These are phyloP conservation scores for Cubamyces sp. DNA, from an alignment of 768 basidiomycete genomes.

Conservation along the genomic window DNA sequence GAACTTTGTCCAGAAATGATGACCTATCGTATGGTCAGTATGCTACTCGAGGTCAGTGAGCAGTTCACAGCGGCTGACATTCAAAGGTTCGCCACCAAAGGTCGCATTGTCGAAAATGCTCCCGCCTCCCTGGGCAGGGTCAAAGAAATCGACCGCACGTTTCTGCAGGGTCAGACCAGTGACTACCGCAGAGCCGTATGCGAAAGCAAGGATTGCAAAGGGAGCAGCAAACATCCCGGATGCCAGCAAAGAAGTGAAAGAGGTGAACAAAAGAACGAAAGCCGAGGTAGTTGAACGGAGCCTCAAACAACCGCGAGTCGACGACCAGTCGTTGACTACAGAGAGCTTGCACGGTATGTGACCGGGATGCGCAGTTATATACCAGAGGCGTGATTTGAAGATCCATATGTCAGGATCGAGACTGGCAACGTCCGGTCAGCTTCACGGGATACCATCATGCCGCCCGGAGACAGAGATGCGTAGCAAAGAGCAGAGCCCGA, in stretches of 20 bases:
- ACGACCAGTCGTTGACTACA: conserved; percentile 20
- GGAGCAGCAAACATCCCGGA: conserved; percentile 1
- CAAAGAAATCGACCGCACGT: conserved; percentile 35
- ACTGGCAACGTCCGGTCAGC: not conserved
- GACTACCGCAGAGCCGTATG: conserved; percentile 11
- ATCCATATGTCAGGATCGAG: not conserved
- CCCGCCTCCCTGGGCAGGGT: conserved; percentile 42
- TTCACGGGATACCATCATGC: conserved; percentile 4
- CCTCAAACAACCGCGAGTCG: not conserved
- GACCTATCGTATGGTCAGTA: conserved; percentile 38
- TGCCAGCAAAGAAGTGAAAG: too few species aligned
- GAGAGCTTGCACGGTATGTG: not conserved
- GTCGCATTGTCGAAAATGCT: conserved; percentile 46
- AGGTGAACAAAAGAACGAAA: too few species aligned
- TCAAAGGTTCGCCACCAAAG: conserved; percentile 49
- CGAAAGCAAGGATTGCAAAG: not conserved
- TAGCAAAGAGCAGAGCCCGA: not conserved
- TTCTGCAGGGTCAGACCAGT: conserved; percentile 13
- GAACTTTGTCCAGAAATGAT: conserved; percentile 70
- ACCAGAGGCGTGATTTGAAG: not conserved
- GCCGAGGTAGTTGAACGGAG: not conserved
- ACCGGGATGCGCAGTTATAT: not conserved
- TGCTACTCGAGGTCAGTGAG: not conserved
- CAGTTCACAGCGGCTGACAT: conserved; percentile 37
- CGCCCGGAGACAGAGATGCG: not conserved